Evolutionary conservation across 2,329 filamentous ascomycete genomes (phyloP).

Genomic region (Knoxdaviesia capensis): DNA sequence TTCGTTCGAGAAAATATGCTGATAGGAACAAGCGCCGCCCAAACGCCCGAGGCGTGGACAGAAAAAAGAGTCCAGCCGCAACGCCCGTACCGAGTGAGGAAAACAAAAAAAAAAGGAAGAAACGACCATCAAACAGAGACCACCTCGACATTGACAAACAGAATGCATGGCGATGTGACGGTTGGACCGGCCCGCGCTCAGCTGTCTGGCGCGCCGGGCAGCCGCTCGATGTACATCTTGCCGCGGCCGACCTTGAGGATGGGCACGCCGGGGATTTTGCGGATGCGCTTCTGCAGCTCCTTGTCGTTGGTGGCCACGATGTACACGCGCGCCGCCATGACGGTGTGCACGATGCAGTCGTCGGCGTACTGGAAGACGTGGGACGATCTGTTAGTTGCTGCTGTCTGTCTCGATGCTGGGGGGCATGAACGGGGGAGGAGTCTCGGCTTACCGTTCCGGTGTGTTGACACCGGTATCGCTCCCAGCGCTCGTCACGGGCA

Average conservation of each 20-base stretch:
- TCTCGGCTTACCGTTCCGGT: constrained; percentile 34
- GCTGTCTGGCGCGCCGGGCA: constrained; percentile 60
- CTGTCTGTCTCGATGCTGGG: too few relatives aligned
- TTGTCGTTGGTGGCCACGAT: constrained; percentile 62
- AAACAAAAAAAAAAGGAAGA: background rate
- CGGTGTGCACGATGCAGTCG: constrained; percentile 63
- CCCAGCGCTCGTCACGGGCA: constrained; percentile 76
- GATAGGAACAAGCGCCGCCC: too few relatives aligned
- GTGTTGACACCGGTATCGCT: constrained; percentile 73
- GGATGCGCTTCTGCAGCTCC: constrained; percentile 61
- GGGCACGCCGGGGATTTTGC: constrained; percentile 49
- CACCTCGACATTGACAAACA: background rate
- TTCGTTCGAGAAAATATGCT: too few relatives aligned
- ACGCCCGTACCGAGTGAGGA: too few relatives aligned
- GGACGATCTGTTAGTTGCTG: constrained; percentile 12
- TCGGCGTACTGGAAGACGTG: constrained; percentile 38
- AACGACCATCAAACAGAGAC: background rate
- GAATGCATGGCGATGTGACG: too few relatives aligned
- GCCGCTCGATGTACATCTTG: constrained; percentile 85
- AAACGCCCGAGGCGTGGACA: too few relatives aligned
- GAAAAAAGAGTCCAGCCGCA: too few relatives aligned
- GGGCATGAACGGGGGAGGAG: too few relatives aligned
- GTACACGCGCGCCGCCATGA: constrained; percentile 56
- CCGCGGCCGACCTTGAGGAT: constrained; percentile 68
- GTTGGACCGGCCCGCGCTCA: too few relatives aligned